A percentile compares a stretch with the other conserved stretches of the same genome.
Conservation (phyloP, 768 basidiomycete species). For the Thelephora aurantiotincta region DNA sequence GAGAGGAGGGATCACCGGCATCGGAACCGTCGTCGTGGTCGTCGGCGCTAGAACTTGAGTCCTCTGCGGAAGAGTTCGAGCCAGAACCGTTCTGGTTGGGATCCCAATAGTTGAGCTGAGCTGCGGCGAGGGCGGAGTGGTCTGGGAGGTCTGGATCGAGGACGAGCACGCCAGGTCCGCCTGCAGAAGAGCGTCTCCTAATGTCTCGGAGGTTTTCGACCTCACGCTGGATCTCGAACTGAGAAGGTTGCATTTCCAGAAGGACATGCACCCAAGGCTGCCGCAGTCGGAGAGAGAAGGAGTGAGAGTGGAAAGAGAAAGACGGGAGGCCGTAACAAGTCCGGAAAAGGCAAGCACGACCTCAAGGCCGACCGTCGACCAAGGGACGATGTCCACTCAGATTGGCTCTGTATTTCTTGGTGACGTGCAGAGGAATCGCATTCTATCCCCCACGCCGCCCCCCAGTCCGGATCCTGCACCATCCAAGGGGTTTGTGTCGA, state of each 20-base stretch:
- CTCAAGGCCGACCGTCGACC: too few species aligned
- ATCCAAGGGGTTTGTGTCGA: background rate
- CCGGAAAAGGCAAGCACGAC: too few species aligned
- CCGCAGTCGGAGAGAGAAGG: too few species aligned
- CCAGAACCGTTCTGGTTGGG: slow-evolving; percentile 27
- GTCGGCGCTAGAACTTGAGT: background rate
- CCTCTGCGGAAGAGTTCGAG: slow-evolving; percentile 13
- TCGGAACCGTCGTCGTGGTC: slow-evolving; percentile 28
- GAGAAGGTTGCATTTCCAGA: slow-evolving; percentile 51
- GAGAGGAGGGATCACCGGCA: slow-evolving; percentile 59
- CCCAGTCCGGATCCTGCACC: slow-evolving; percentile 20
- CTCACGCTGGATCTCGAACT: slow-evolving; percentile 78
- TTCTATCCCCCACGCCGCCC: slow-evolving; percentile 40
- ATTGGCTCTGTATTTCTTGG: slow-evolving; percentile 77
- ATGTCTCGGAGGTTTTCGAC: slow-evolving; percentile 78
- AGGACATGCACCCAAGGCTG: too few species aligned
- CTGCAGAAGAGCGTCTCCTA: slow-evolving; percentile 64
- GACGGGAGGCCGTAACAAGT: too few species aligned
- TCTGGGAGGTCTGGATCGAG: slow-evolving; percentile 89
- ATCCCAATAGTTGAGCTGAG: slow-evolving; percentile 18
- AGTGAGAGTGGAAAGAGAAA: too few species aligned
- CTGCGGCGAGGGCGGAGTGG: slow-evolving; percentile 36
- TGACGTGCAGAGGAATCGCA: slow-evolving; percentile 53
- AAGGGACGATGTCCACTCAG: background rate
- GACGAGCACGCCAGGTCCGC: slow-evolving; percentile 66